phyloP scores from a whole-genome alignment of 2,329 filamentous ascomycete species.

The Fusarium tuaranense region DNA sequence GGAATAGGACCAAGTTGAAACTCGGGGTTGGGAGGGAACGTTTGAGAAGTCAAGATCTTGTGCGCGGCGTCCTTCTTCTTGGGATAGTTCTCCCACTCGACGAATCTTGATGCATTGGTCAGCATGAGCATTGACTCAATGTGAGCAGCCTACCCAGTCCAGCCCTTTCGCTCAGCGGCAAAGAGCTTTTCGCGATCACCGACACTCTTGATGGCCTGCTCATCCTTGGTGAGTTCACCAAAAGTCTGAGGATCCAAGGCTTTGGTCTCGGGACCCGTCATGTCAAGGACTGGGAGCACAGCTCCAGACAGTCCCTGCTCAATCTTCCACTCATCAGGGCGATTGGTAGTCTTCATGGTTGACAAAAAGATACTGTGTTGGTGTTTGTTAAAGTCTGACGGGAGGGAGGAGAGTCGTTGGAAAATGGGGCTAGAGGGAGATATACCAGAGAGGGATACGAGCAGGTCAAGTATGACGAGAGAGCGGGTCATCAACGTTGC shows the following conservation, averaged over 20 bases:
- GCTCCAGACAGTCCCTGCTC: conserved; percentile 63
- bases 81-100: conserved; percentile 78
- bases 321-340: conserved; percentile 64
- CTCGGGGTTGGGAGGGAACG: conserved; percentile 58
- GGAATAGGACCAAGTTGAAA: conserved; percentile 68
- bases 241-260: conserved; percentile 44
- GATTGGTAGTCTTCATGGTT: conserved; percentile 37
- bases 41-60: conserved; percentile 55
- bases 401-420: neutral
- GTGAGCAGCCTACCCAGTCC: conserved; percentile 45
- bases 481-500: neutral
- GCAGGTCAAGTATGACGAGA: neutral
- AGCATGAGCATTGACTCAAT: neutral
- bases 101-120: conserved; percentile 56
- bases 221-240: conserved; percentile 52
- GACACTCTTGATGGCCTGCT: conserved; percentile 54
- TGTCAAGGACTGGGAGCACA: conserved; percentile 60
- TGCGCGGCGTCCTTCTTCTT: conserved; percentile 73
- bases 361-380: neutral
- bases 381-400: neutral
- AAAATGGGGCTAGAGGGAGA: neutral
- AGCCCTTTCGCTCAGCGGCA: conserved; percentile 46
- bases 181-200: conserved; percentile 50
- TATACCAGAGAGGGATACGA: neutral
- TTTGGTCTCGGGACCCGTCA: conserved; percentile 53